phyloP scores from a whole-genome alignment of 805 yeast species.

The Hanseniaspora hatyaiensis region DNA sequence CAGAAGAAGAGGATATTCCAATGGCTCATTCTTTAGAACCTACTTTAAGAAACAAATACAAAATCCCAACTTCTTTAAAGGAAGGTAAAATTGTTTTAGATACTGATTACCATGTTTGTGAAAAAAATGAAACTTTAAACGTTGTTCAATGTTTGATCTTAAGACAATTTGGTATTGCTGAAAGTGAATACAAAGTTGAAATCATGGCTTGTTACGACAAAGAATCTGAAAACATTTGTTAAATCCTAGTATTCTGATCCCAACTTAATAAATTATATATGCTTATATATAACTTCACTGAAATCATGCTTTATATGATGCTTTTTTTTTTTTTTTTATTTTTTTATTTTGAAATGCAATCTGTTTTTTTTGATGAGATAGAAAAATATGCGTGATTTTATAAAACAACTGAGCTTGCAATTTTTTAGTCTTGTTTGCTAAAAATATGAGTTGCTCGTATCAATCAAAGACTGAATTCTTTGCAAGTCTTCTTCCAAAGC shows the following conservation, averaged over 20 bases:
- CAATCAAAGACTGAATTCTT: background rate
- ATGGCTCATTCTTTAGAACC: constrained; percentile 93
- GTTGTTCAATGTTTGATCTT: constrained; percentile 83
- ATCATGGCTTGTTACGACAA: constrained; percentile 67
- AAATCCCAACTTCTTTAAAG: constrained; percentile 82
- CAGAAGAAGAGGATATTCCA: constrained; percentile 87
- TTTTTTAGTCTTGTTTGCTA: background rate
- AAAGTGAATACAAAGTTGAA: constrained; percentile 76
- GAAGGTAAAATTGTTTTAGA: constrained; percentile 74
- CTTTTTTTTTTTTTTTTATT: too few relatives aligned
- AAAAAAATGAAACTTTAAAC: constrained; percentile 66
- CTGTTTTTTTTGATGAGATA: too few relatives aligned
- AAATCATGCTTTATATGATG: background rate
- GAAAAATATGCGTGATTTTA: too few relatives aligned
- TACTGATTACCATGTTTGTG: constrained; percentile 69
- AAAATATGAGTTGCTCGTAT: background rate
- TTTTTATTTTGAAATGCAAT: too few relatives aligned
- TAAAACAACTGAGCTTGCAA: background rate
- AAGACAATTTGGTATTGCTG: constrained; percentile 92
- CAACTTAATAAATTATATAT: constrained; percentile 24
- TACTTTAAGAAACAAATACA: constrained; percentile 75
- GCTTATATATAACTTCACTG: background rate
- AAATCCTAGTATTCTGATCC: constrained; percentile 22
- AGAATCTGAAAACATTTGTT: constrained; percentile 33
- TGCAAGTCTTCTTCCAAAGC: background rate